Percentiles rank a stretch among this genome's conserved stretches.
Evolutionary conservation across 2,329 filamentous ascomycete species (phyloP).

Genomic region (Trichothecium sympodiale): DNA sequence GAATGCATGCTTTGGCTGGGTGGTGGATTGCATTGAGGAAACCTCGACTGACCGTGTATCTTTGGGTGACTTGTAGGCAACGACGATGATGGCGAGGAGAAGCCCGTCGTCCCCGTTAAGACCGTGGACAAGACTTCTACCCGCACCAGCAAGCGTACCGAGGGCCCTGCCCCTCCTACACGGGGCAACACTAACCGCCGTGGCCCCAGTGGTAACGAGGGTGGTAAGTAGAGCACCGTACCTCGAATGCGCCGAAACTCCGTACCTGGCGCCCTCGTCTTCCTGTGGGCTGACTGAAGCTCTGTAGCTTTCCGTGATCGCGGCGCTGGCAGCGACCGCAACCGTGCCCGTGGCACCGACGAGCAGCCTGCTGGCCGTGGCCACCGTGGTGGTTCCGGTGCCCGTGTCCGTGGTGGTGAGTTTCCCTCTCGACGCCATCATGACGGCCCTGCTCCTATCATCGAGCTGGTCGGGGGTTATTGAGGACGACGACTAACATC

Average conservation of each 20-base stretch:
- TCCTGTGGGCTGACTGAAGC: constrained; percentile 2
- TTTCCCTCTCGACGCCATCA: constrained; percentile 6
- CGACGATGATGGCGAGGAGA: constrained; percentile 50
- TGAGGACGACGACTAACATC: constrained; percentile 3
- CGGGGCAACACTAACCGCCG: constrained; percentile 34
- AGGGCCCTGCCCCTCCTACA: constrained; percentile 58
- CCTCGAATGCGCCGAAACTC: constrained; percentile 1
- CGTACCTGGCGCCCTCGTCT: constrained; percentile 6
- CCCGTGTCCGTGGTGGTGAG: constrained; percentile 50
- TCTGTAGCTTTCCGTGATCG: constrained; percentile 77
- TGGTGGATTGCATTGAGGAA: neutral
- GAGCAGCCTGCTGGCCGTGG: constrained; percentile 51
- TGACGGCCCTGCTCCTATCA: neutral
- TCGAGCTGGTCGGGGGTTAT: neutral
- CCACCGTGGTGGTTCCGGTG: constrained; percentile 51
- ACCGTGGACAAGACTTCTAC: constrained; percentile 74
- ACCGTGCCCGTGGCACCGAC: constrained; percentile 70
- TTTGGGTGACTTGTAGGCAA: constrained; percentile 33
- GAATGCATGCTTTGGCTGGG: constrained; percentile 8
- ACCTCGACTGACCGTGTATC: constrained; percentile 7
- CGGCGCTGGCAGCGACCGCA: constrained; percentile 67
- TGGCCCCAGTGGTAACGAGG: constrained; percentile 66
- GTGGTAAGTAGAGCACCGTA: constrained; percentile 49
- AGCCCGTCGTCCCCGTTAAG: constrained; percentile 76
- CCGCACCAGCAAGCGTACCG: constrained; percentile 76